Conservation (phyloP, 495 filamentous ascomycete species). For the Eremomyces bilateralis region DNA sequence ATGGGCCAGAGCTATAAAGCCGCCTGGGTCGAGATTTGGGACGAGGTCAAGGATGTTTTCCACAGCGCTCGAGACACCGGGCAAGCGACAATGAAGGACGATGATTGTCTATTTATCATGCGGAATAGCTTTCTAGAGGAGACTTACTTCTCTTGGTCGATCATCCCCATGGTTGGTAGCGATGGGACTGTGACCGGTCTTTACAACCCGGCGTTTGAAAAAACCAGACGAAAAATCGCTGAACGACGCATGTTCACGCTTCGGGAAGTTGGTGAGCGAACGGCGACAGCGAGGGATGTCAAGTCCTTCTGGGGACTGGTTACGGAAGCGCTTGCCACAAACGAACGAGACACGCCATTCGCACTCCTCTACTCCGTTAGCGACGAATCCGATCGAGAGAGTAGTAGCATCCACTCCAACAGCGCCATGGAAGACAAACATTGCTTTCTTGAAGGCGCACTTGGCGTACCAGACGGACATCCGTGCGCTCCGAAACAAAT, state of each 20-base stretch:
- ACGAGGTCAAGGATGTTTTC: slow-evolving; percentile 36
- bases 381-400: slow-evolving; percentile 12
- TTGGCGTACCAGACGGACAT: slow-evolving; percentile 41
- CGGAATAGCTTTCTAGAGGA: slow-evolving; percentile 42
- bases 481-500: slow-evolving; percentile 27
- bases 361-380: slow-evolving; percentile 15
- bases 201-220: slow-evolving; percentile 17
- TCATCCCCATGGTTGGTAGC: slow-evolving; percentile 16
- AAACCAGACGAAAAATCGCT: slow-evolving; percentile 15
- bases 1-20: slow-evolving; percentile 44
- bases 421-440: slow-evolving; percentile 29
- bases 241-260: slow-evolving; percentile 17
- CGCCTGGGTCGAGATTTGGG: slow-evolving; percentile 48
- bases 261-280: slow-evolving; percentile 47
- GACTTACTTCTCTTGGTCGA: slow-evolving; percentile 17
- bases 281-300: slow-evolving; percentile 40
- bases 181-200: slow-evolving; percentile 15
- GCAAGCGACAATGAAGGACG: slow-evolving; percentile 52
- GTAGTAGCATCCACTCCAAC: slow-evolving; percentile 34
- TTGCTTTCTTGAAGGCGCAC: slow-evolving; percentile 34
- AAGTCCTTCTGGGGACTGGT: slow-evolving; percentile 15
- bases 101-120: slow-evolving; percentile 42
- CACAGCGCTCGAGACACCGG: slow-evolving; percentile 33
- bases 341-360: slow-evolving; percentile 15
- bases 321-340: slow-evolving; percentile 8